Base-by-base conservation (phyloP, 1,284 basidiomycete species). In the Termitomyces sp. region DNA sequence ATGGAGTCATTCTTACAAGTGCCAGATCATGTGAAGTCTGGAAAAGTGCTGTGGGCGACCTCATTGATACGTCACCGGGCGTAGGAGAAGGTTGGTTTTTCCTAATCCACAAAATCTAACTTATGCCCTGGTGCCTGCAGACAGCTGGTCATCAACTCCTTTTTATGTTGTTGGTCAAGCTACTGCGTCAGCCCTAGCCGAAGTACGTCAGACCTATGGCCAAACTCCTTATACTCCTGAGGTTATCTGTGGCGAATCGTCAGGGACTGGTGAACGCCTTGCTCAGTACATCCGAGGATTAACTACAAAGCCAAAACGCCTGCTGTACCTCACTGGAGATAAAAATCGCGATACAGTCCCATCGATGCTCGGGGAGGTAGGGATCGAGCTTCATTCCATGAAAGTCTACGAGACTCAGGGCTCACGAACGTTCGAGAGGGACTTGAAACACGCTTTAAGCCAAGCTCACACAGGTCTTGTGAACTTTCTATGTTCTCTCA, bases 321-420 rank as follows among this genome's bases (percentile, higher is more conserved):
- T 92, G 50, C 67, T 93, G 10, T 91, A 89, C 65, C 75, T 93
- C 7, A 87, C 81, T 5, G 90, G 90, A 15, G 90, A 92, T 74
- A 92, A 91, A 74, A 92, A 88, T 57, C 76, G 81, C 15, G 88
- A 91, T 60, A 85, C 81, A 0, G 67, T 92, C 2, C 72, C 81
- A 0, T 70, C 58, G 4, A 75, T 84, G 8, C 70, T 93, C 36
- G 55, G 62, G 0, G 71, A 71, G 0, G 77, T 71, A 0, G 74
- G 73, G 1, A 65, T 88, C 1, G 64, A 63, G 34, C 66, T 86
- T 26, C 68, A 75, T 13, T 59, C 72, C 15, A 61, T 89, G 15
- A 78, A 86, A 62, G 87, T 89, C 9, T 92, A 92, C 61, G 75
- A 74, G 62, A 90, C 89, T 19, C 73, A 69, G 40, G 78, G 80